These are phyloP conservation scores for Aspergillus vadensis DNA, from an alignment of 2,329 filamentous ascomycete genomes.

Conservation along the genomic window DNA sequence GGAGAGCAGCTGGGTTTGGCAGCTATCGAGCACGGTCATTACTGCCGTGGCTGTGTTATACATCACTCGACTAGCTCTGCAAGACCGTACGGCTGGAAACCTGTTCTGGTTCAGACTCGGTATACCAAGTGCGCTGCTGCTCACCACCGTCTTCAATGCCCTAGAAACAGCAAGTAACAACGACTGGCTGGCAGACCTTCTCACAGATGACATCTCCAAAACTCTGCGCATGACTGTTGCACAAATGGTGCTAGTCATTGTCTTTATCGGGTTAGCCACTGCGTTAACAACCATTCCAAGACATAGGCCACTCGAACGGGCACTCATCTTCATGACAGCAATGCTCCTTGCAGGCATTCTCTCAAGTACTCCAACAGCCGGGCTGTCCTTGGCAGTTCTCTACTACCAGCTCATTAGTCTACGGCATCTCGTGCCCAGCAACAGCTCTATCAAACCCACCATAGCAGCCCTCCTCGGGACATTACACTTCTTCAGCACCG, in stretches of 20 bases:
- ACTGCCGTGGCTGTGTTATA: not conserved
- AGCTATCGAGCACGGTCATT: not conserved
- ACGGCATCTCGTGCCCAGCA: slow-evolving; percentile 59
- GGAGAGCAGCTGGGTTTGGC: not conserved
- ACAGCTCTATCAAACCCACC: slow-evolving; percentile 71
- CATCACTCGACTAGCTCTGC: not conserved
- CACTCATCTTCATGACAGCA: slow-evolving; percentile 3
- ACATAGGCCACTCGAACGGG: not conserved
- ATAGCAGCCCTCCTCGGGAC: slow-evolving; percentile 84
- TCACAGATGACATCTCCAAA: not conserved
- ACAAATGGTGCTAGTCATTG: not conserved
- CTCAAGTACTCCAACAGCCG: slow-evolving; percentile 4
- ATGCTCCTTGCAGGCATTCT: not conserved
- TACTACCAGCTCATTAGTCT: slow-evolving; percentile 69
- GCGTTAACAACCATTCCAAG: not conserved
- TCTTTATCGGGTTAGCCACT: not conserved
- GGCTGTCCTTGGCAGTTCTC: slow-evolving; percentile 58
- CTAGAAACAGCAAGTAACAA: not conserved
- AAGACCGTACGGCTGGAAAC: not conserved
- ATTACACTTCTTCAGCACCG: slow-evolving; percentile 95
- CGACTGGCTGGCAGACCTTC: not conserved
- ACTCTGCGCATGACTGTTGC: not conserved
- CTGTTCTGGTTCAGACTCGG: not conserved
- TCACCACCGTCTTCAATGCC: not conserved
- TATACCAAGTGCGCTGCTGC: not conserved